A percentile compares a stretch with the other conserved stretches of the same genome.
These are phyloP conservation scores for Heterobasidion occidentale DNA, from an alignment of 1,284 basidiomycete species.

Conservation along the genomic window DNA sequence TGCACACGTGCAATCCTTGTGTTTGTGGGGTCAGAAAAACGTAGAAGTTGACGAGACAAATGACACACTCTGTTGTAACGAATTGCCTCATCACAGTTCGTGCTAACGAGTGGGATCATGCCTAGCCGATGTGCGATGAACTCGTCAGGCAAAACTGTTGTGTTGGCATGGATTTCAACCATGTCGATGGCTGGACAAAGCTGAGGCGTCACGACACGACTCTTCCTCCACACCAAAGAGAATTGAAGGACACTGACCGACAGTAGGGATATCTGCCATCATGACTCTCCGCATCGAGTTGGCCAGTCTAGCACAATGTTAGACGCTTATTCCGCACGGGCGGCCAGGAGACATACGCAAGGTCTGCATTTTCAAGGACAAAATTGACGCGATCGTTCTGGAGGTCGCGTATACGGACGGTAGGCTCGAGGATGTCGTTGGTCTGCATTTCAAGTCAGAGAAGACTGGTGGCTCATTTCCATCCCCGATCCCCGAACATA, in stretches of 20 bases:
- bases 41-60: not conserved
- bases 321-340: constrained; percentile 12
- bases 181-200: constrained; percentile 81
- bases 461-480: no score
- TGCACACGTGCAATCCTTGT: constrained; percentile 80
- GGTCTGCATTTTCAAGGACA: constrained; percentile 87
- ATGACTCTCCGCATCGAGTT: constrained; percentile 86
- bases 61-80: constrained; percentile 66
- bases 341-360: constrained; percentile 52
- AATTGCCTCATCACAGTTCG: constrained; percentile 79
- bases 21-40: constrained; percentile 3
- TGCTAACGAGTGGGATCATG: constrained; percentile 86
- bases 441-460: constrained; percentile 10
- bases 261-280: constrained; percentile 93
- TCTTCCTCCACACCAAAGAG: not conserved
- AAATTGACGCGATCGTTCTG: constrained; percentile 81
- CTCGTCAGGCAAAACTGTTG: constrained; percentile 93
- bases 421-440: constrained; percentile 38
- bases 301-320: constrained; percentile 52
- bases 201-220: not conserved
- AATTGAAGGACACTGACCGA: constrained; percentile 53
- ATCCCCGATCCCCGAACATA: no score
- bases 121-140: constrained; percentile 96
- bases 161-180: constrained; percentile 90
- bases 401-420: constrained; percentile 71